Conservation (phyloP, 352 stramenopile genomes). For the Pythium myriotylum region DNA sequence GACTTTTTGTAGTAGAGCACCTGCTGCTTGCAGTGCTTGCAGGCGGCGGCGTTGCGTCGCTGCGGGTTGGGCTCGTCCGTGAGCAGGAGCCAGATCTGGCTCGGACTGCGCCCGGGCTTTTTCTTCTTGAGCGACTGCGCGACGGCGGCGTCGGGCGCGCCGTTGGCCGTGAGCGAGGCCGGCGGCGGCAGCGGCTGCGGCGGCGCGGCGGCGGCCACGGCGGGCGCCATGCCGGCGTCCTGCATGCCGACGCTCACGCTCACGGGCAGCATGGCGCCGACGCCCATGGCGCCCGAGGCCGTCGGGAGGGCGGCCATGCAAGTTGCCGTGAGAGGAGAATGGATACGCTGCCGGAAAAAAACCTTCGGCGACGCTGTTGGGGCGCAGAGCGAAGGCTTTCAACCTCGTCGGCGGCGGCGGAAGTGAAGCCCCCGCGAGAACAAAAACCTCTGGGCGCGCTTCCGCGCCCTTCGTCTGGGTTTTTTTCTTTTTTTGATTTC, state of each 20-base stretch:
- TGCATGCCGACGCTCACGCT: slow-evolving; percentile 56
- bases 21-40: slow-evolving; percentile 87
- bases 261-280: slow-evolving; percentile 77
- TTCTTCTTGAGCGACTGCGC: slow-evolving; percentile 65
- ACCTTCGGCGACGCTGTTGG: slow-evolving; percentile 21
- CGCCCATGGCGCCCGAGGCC: slow-evolving; percentile 32
- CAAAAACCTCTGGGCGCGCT: slow-evolving; percentile 10
- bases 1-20: slow-evolving; percentile 89
- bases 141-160: not conserved
- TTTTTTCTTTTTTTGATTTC: slow-evolving; percentile 22
- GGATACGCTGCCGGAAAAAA: slow-evolving; percentile 25
- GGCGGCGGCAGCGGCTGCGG: slow-evolving; percentile 8
- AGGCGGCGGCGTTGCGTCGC: slow-evolving; percentile 69
- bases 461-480: slow-evolving; percentile 11
- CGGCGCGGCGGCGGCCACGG: slow-evolving; percentile 4
- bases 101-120: slow-evolving; percentile 36
- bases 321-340: slow-evolving; percentile 7
- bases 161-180: not conserved
- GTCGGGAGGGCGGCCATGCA: slow-evolving; percentile 18
- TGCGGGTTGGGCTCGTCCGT: slow-evolving; percentile 83
- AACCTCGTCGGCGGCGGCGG: not conserved
- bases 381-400: not conserved
- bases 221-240: slow-evolving; percentile 18
- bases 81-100: slow-evolving; percentile 78
- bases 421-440: not conserved